These are phyloP conservation scores for Capronia americana DNA, from an alignment of 2,329 filamentous ascomycete genomes.

Conservation along the genomic window DNA sequence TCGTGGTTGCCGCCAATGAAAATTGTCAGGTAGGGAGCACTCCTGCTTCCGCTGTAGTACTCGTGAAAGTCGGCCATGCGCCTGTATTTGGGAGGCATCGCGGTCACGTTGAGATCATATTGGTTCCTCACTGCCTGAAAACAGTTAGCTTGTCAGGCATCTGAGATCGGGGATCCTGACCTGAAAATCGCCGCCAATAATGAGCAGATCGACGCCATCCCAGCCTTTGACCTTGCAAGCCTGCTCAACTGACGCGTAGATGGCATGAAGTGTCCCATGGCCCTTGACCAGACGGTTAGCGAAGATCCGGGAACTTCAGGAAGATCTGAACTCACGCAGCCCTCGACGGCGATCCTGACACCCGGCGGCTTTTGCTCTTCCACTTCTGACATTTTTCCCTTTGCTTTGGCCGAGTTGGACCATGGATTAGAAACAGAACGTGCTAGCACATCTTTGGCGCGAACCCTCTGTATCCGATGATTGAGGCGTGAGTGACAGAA, in stretches of 20 bases:
- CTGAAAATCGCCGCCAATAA: slow-evolving; percentile 97
- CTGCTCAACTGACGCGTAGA: slow-evolving; percentile 78
- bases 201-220: slow-evolving; percentile 83
- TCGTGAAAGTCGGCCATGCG: slow-evolving; percentile 89
- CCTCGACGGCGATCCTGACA: slow-evolving; percentile 81
- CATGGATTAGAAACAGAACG: slow-evolving; percentile 6
- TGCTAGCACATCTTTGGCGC: neutral
- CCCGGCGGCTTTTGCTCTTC: slow-evolving; percentile 12
- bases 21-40: slow-evolving; percentile 85
- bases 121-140: slow-evolving; percentile 83
- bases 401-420: neutral
- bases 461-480: neutral
- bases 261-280: slow-evolving; percentile 88
- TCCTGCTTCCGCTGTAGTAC: slow-evolving; percentile 82
- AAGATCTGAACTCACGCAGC: slow-evolving; percentile 68
- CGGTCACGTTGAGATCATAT: slow-evolving; percentile 84
- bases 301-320: slow-evolving; percentile 13
- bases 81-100: slow-evolving; percentile 86
- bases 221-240: slow-evolving; percentile 75
- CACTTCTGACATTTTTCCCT: neutral
- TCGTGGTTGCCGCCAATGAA: slow-evolving; percentile 97
- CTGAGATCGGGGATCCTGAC: slow-evolving; percentile 50
- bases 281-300: slow-evolving; percentile 61
- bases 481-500: neutral
- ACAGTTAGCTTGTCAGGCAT: slow-evolving; percentile 23